phyloP scores from a whole-genome alignment of 2,329 filamentous ascomycete species.

The Colletotrichum destructivum region DNA sequence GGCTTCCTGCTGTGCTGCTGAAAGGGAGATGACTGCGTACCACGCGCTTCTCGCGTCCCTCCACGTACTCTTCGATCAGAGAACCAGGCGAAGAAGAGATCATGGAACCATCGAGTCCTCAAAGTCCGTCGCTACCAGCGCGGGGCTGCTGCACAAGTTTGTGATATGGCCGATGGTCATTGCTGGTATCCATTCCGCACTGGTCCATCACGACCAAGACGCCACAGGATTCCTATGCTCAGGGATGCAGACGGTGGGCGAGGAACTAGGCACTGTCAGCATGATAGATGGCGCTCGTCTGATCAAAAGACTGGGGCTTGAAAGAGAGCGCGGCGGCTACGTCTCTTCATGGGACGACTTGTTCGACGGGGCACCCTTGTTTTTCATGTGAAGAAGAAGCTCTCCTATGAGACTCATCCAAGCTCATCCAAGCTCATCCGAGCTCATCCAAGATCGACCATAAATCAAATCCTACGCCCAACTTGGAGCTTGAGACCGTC shows the following conservation, averaged over 20 bases:
- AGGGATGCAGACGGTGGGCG: conserved; percentile 20
- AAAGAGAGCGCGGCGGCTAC: not conserved
- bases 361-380: conserved; percentile 33
- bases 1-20: not conserved
- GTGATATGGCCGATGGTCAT: conserved; percentile 31
- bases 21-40: not conserved
- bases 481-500: conserved; percentile 3
- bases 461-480: not conserved
- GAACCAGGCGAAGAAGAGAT: not conserved
- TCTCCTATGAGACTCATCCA: not conserved
- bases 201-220: conserved; percentile 11
- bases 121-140: not conserved
- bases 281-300: conserved; percentile 36
- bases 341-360: conserved; percentile 7
- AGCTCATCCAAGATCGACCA: not conserved
- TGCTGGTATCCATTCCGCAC: conserved; percentile 19
- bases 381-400: conserved; percentile 19
- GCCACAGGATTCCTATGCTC: conserved; percentile 4
- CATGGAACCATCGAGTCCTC: not conserved
- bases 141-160: conserved; percentile 22
- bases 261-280: conserved; percentile 28
- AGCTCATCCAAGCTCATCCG: conserved; percentile 12
- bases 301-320: not conserved
- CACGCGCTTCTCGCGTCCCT: not conserved
- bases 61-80: conserved; percentile 21